phyloP scores from a whole-genome alignment of 2,329 filamentous ascomycete genomes.

The Thielaviopsis euricoi region DNA sequence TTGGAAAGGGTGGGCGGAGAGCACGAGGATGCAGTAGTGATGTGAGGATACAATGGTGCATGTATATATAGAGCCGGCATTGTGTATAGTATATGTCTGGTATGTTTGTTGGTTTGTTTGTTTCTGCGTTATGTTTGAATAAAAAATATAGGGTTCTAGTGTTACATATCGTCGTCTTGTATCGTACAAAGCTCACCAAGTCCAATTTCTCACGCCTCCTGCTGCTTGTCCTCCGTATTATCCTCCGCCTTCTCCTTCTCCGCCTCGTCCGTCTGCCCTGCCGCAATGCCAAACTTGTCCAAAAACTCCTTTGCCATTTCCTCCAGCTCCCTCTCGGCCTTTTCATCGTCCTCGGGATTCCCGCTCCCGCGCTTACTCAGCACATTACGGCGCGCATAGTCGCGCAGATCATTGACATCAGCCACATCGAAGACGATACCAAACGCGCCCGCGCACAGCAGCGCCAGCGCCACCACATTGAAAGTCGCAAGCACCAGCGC shows the following conservation, averaged over 20 bases:
- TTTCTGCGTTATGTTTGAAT: too few species aligned
- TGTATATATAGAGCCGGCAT: conserved; percentile 1
- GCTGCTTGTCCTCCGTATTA: background rate
- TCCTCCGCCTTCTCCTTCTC: background rate
- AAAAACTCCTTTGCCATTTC: conserved; percentile 45
- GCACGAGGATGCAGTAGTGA: background rate
- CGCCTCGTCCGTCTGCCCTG: background rate
- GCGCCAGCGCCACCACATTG: conserved; percentile 60
- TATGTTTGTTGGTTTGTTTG: too few species aligned
- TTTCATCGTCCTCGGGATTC: conserved; percentile 18
- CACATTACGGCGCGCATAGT: conserved; percentile 28
- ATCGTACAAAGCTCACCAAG: background rate
- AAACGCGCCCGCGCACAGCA: conserved; percentile 58
- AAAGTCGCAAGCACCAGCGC: conserved; percentile 76
- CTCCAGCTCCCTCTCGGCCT: conserved; percentile 44
- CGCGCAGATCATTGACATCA: conserved; percentile 46
- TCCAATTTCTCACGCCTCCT: background rate
- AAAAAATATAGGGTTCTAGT: background rate
- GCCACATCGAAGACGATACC: conserved; percentile 67
- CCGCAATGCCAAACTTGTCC: conserved; percentile 25
- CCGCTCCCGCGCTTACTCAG: conserved; percentile 20
- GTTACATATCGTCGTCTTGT: background rate
- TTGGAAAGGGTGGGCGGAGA: conserved; percentile 11
- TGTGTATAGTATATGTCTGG: background rate
- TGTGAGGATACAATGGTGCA: background rate